These are phyloP conservation scores for Wallemia mellicola DNA, from an alignment of 1,284 basidiomycete genomes.

Conservation along the genomic window DNA sequence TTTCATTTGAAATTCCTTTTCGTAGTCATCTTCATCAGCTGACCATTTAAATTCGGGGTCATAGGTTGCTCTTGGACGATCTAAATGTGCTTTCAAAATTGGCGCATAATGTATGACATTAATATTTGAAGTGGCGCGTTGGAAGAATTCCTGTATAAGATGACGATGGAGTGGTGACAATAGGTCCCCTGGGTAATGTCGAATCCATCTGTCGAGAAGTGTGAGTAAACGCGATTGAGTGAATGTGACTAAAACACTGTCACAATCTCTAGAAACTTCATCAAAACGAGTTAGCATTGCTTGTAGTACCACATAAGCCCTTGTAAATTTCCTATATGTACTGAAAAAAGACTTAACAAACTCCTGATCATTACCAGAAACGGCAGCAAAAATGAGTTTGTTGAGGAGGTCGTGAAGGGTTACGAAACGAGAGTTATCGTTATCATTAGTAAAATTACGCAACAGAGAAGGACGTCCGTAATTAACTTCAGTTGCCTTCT, in stretches of 20 bases:
- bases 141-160: slow-evolving; percentile 7
- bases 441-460: too few relatives aligned
- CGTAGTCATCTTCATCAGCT: slow-evolving; percentile 6
- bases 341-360: slow-evolving; percentile 12
- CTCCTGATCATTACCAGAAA: slow-evolving; percentile 12
- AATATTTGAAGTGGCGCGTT: slow-evolving; percentile 5
- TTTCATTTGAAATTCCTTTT: too few relatives aligned
- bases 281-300: slow-evolving; percentile 10
- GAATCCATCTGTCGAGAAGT: slow-evolving; percentile 10
- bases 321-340: slow-evolving; percentile 10
- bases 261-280: slow-evolving; percentile 7
- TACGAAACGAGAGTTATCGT: not conserved
- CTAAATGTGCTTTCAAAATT: slow-evolving; percentile 9
- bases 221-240: slow-evolving; percentile 10
- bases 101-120: slow-evolving; percentile 10
- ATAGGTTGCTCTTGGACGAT: slow-evolving; percentile 1
- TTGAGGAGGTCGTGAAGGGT: slow-evolving; percentile 10
- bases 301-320: slow-evolving; percentile 10
- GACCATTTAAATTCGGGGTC: slow-evolving; percentile 10
- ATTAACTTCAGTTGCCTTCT: too few relatives aligned
- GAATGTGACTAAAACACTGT: slow-evolving; percentile 10
- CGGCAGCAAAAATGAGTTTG: slow-evolving; percentile 12
- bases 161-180: slow-evolving; percentile 3
- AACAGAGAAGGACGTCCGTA: too few relatives aligned
- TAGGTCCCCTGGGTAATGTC: slow-evolving; percentile 11